phyloP scores from a whole-genome alignment of 768 basidiomycete species.

The Pleurotus eryngii region DNA sequence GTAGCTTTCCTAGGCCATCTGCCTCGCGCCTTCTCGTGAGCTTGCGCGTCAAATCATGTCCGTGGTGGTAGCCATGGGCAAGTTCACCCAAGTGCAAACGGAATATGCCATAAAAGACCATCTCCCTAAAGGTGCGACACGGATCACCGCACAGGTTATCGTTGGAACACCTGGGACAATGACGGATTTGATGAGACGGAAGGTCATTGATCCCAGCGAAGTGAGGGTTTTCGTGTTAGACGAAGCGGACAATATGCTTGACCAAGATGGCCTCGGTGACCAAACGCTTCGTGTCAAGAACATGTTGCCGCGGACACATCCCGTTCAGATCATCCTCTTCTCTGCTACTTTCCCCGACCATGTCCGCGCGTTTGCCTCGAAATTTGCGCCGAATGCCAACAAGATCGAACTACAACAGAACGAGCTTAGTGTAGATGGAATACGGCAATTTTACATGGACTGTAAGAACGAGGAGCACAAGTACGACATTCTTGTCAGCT shows the following conservation, averaged over 20 bases:
- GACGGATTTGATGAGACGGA: slow-evolving; percentile 77
- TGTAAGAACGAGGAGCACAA: slow-evolving; percentile 89
- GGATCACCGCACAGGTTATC: slow-evolving; percentile 83
- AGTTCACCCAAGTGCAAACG: slow-evolving; percentile 89
- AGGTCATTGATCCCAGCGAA: slow-evolving; percentile 72
- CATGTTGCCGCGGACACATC: slow-evolving; percentile 49
- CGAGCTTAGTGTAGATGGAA: slow-evolving; percentile 90
- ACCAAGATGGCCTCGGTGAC: slow-evolving; percentile 89
- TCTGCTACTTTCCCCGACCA: slow-evolving; percentile 97
- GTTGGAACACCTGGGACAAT: slow-evolving; percentile 97
- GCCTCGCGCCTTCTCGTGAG: slow-evolving; percentile 97
- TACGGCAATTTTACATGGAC: slow-evolving; percentile 98
- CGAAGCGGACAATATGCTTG: slow-evolving; percentile 99
- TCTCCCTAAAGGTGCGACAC: slow-evolving; percentile 59
- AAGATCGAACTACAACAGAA: slow-evolving; percentile 94
- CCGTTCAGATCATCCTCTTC: slow-evolving; percentile 88
- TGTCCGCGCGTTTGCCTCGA: slow-evolving; percentile 86
- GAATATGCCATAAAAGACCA: slow-evolving; percentile 95
- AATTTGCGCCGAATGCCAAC: slow-evolving; percentile 93
- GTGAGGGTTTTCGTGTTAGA: slow-evolving; percentile 95
- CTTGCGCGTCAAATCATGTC: slow-evolving; percentile 97
- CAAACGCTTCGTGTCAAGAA: slow-evolving; percentile 93
- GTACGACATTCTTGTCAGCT: slow-evolving; percentile 89
- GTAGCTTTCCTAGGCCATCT: slow-evolving; percentile 67
- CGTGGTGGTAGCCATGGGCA: slow-evolving; percentile 91